A percentile compares a stretch with the other conserved stretches of the same genome.
Evolutionary conservation across 2,329 filamentous ascomycete genomes (phyloP).

Genomic region (Neofusicoccum umdonicola): DNA sequence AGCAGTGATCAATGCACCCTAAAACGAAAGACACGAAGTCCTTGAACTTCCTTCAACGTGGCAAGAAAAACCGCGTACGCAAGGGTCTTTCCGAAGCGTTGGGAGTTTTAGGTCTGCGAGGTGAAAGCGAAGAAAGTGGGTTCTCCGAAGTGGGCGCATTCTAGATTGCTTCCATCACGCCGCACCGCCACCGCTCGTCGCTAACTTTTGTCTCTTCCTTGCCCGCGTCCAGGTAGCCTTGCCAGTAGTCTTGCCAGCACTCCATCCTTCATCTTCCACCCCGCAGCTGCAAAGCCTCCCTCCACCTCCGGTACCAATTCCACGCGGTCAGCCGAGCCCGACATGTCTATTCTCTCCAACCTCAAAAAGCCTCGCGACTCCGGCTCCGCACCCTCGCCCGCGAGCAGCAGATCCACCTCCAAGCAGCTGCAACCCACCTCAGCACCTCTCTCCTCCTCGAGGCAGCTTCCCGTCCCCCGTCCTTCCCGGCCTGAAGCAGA

Average conservation of each 20-base stretch:
- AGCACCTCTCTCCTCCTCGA: not conserved
- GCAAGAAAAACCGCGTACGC: conserved; percentile 17
- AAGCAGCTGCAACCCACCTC: conserved; percentile 1
- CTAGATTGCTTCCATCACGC: conserved; percentile 16
- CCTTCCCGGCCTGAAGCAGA: conserved; percentile 12
- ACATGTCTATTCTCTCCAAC: conserved; percentile 17
- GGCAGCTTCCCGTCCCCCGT: conserved; percentile 7
- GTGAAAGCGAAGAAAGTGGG: conserved; percentile 17
- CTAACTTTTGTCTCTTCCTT: conserved; percentile 14
- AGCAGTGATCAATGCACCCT: conserved; percentile 19
- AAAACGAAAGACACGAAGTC: conserved; percentile 17
- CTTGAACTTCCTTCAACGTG: conserved; percentile 5
- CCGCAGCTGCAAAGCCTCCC: not conserved
- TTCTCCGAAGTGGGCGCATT: conserved; percentile 4
- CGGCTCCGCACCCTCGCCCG: conserved; percentile 9
- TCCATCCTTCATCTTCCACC: conserved; percentile 11
- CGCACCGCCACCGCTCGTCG: conserved; percentile 11
- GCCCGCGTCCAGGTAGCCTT: not conserved
- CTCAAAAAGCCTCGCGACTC: conserved; percentile 14
- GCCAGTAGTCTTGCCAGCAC: not conserved
- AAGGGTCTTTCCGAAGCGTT: conserved; percentile 17
- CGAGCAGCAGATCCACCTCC: conserved; percentile 9
- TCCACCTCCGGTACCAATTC: not conserved
- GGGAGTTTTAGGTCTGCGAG: conserved; percentile 16
- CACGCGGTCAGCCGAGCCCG: conserved; percentile 9